phyloP scores from a whole-genome alignment of 345 rosid genomes.

The Murraya paniculata region DNA sequence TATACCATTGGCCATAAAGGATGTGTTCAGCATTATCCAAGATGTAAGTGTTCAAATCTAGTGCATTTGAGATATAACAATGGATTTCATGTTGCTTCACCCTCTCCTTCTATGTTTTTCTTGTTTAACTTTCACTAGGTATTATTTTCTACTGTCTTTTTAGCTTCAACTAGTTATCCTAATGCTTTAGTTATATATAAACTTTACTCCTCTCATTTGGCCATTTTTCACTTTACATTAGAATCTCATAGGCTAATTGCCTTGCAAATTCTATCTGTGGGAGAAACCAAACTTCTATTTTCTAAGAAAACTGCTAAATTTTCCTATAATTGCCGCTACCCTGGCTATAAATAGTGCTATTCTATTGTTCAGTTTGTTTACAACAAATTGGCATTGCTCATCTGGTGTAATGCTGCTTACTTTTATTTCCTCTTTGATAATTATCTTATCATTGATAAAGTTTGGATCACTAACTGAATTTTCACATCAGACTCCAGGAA shows the following conservation, averaged over 20 bases:
- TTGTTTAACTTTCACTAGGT: not conserved
- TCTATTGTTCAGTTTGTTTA: not conserved
- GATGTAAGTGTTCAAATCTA: conserved; percentile 57
- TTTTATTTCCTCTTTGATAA: not conserved
- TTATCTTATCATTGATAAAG: conserved; percentile 1
- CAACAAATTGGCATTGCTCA: not conserved
- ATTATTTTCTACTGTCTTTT: not conserved
- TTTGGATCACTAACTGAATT: conserved; percentile 22
- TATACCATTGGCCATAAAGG: conserved; percentile 97
- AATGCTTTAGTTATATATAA: not conserved
- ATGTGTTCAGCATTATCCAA: conserved; percentile 96
- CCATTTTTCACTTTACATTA: not conserved
- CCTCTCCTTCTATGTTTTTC: not conserved
- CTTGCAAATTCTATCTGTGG: not conserved
- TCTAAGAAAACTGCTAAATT: not conserved
- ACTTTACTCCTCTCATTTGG: not conserved
- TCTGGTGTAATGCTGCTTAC: not conserved
- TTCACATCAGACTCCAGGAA: conserved; percentile 88
- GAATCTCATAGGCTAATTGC: not conserved
- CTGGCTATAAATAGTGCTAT: not conserved
- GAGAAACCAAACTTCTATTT: not conserved
- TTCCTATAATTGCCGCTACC: not conserved
- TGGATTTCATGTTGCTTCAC: not conserved
- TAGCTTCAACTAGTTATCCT: not conserved
- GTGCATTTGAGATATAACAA: not conserved